Conservation (phyloP, 495 filamentous ascomycete species). For the Penicillium macrosclerotiorum region DNA sequence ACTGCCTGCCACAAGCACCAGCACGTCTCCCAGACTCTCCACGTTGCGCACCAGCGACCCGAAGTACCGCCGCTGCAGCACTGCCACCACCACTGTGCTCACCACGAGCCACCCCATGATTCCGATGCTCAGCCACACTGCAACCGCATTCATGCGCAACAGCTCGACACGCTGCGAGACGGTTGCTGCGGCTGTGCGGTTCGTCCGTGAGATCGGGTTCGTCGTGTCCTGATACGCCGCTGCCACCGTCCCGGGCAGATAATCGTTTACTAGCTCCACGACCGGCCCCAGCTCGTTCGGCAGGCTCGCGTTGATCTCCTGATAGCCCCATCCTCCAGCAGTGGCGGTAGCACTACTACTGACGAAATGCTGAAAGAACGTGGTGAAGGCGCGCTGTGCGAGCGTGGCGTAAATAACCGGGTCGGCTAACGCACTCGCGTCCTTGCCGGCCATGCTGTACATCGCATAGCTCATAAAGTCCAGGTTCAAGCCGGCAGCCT, state of each 20-base stretch:
- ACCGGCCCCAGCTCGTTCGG: slow-evolving; percentile 12
- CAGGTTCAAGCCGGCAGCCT: slow-evolving; percentile 32
- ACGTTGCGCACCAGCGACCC: slow-evolving; percentile 20
- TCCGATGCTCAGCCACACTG: slow-evolving; percentile 34
- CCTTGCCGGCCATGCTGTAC: slow-evolving; percentile 26
- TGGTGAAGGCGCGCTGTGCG: slow-evolving; percentile 28
- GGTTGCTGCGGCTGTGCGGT: slow-evolving; percentile 14
- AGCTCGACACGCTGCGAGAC: slow-evolving; percentile 24
- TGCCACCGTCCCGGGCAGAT: not conserved
- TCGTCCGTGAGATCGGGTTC: slow-evolving; percentile 21
- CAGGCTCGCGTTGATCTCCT: slow-evolving; percentile 27
- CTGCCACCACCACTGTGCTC: slow-evolving; percentile 20
- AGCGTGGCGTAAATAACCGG: slow-evolving; percentile 13
- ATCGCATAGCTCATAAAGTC: slow-evolving; percentile 41
- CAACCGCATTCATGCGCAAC: slow-evolving; percentile 28
- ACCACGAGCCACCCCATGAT: slow-evolving; percentile 35
- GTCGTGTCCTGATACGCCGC: slow-evolving; percentile 15
- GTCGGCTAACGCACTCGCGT: slow-evolving; percentile 26
- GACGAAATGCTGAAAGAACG: slow-evolving; percentile 40
- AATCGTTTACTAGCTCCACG: slow-evolving; percentile 5
- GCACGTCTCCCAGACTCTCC: slow-evolving; percentile 18
- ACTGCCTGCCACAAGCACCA: slow-evolving; percentile 19
- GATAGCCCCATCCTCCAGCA: slow-evolving; percentile 30
- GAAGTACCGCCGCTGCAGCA: slow-evolving; percentile 21
- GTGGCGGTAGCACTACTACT: slow-evolving; percentile 21